Base-by-base conservation (phyloP, 208 protist genomes). In the Crithidia brevicula region DNA sequence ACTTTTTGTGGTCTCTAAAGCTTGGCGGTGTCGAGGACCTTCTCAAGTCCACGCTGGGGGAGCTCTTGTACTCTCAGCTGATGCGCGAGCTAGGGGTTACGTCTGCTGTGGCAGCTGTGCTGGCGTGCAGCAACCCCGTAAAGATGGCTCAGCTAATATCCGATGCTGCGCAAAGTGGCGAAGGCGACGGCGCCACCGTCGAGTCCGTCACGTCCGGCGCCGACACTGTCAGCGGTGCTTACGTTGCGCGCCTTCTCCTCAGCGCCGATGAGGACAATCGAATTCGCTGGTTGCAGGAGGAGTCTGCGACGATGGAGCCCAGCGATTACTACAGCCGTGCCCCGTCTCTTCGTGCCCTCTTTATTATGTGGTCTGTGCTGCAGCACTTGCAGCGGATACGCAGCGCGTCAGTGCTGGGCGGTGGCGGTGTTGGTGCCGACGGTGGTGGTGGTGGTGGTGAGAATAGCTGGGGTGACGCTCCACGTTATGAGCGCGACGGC, bases 251-350 rank as follows among this genome's bases (percentile, higher is more conserved):
- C 10, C 49, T 84, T 18, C 63, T 95, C 34, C 76, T 95, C 22
- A 85, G 72, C 23, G 69, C 74, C 3, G 89, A 95, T 16, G 89
- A 95, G 69, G 80, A 83, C n/a, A 85, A 88, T 49, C 82, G 84
- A 25, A 65, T 95, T 33, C 79, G 80, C 47, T 95, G 89, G 87
- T 58, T 95, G 31, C 67, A 72, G 51, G 85, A 95, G 77, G 89
- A 94, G 71, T 75, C 67, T 3, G 60, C 49, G 3, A 52, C 77
- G 34, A 58, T 83, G 28, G 47, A 52, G 40, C 30, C 67, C n/a
- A 64, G 30, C 36, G 70, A 70, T 60, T 81, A 71, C 74, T 86
- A 89, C 80, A 63, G 74, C 43, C 80, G 89, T 46, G 78, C 85
- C 16, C 84, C 84, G 16, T 91, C 89, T 1, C 84, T 95, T 20